Evolutionary conservation across 331 rosid species (phyloP), one percentile per base, ranked within the genome.

Genomic region (Quercus phellos): DNA sequence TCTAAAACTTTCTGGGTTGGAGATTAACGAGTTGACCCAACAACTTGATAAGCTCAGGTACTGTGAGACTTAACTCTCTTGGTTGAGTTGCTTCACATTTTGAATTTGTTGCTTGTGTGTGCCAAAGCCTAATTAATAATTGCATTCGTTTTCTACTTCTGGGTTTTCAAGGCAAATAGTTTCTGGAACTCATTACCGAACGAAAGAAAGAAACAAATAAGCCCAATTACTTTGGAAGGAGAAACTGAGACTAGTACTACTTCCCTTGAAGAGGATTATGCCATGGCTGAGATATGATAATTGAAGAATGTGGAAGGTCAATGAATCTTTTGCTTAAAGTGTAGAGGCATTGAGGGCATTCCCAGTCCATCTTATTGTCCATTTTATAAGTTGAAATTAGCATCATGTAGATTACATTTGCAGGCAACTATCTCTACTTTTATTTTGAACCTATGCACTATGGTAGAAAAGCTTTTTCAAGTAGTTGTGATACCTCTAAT

Each of bases 1-100:
- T 82, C 81, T 87, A 66, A 85, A 85, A 77, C 95, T 90, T 72
- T 90, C 91, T 24, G 70, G 75, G 17, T 66, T 82, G 79, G 92
- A 90, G 81, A 78, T 89, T 68, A 81, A 84, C 24, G 84, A 89
- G 51, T 81, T 90, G 56, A 73, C 82, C 68, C 86, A 80, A 81
- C 87, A 85, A 74, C 86, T 90, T 76, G 61, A 61, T 29, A 73
- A 29, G 77, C 81, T 87, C 63, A 83, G 89, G 92, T 88, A 80
- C 26, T 60, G 1, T 3, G 17, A 10, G 3, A 55, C 55, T 38
- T 38, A 38, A 38, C 46, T 8, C 46, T 38, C 12, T 38, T 38
- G 46, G 12, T 38, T 38, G 46, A 38, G 18, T 77, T 69, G 34
- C 72, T 50, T 83, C 32, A 4, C 30, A 19, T 59, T 64, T 59